phyloP scores from a whole-genome alignment of 1,139 yeast genomes.

The Hansenula sp. region DNA sequence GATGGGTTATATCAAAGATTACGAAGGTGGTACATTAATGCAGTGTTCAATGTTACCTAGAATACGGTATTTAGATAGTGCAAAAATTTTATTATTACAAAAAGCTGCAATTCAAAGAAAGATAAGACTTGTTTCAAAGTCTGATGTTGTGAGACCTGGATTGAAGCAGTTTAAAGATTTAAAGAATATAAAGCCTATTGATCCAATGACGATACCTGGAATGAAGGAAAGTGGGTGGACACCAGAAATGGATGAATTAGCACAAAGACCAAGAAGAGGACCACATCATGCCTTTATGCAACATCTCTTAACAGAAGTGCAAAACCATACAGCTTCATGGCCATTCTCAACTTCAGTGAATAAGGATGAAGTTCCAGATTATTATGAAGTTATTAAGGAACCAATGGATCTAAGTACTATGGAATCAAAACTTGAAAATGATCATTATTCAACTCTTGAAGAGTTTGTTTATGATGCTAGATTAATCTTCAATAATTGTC shows the following conservation, averaged over 20 bases:
- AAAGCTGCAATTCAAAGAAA: conserved; percentile 88
- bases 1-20: conserved; percentile 99
- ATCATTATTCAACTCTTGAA: conserved; percentile 85
- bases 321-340: conserved; percentile 98
- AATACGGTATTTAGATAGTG: conserved; percentile 83
- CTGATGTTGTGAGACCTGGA: conserved; percentile 82
- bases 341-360: conserved; percentile 94
- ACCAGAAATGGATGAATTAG: conserved; percentile 95
- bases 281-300: conserved; percentile 96
- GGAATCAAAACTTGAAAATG: conserved; percentile 91
- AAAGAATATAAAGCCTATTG: conserved; percentile 45
- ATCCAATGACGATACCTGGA: conserved; percentile 83
- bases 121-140: conserved; percentile 71
- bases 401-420: conserved; percentile 98
- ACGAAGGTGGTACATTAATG: conserved; percentile 98
- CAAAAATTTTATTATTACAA: conserved; percentile 78
- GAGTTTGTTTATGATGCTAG: conserved; percentile 87
- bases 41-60: conserved; percentile 92
- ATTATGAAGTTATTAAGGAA: conserved; percentile 92
- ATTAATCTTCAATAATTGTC: conserved; percentile 83
- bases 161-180: conserved; percentile 62
- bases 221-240: conserved; percentile 95
- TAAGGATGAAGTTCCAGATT: conserved; percentile 92
- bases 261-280: conserved; percentile 90
- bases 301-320: conserved; percentile 78